These are phyloP conservation scores for Physcomitrium patens DNA, from an alignment of 225 moss, liverwort and hornwort species.

Conservation along the genomic window DNA sequence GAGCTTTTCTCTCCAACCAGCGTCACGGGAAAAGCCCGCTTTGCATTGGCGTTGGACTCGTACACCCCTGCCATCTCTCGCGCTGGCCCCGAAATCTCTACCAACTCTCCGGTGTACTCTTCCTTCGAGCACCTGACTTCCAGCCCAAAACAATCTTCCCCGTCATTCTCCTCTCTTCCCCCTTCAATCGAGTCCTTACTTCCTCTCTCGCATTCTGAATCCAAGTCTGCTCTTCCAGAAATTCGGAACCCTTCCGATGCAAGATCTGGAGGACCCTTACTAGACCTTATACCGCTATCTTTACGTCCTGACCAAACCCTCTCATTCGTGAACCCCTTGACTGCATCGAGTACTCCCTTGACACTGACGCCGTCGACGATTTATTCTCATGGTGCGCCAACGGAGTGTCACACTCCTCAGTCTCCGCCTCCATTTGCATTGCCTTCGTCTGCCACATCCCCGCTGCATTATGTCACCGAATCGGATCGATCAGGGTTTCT, in stretches of 20 bases:
- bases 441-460: conserved; percentile 37
- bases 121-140: conserved; percentile 44
- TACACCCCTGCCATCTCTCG: conserved; percentile 19
- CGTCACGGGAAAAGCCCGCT: conserved; percentile 36
- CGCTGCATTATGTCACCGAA: conserved; percentile 15
- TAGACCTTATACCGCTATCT: neutral
- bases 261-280: neutral
- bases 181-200: conserved; percentile 31
- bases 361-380: neutral
- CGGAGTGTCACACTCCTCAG: conserved; percentile 9
- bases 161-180: conserved; percentile 25
- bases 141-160: conserved; percentile 1
- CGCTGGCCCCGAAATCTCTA: conserved; percentile 28
- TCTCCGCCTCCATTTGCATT: conserved; percentile 46
- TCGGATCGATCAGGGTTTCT: conserved; percentile 30
- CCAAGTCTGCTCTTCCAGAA: conserved; percentile 16
- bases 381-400: neutral
- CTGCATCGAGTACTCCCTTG: conserved; percentile 20
- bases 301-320: neutral
- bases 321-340: conserved; percentile 6
- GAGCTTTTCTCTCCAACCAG: conserved; percentile 33
- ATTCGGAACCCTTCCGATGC: neutral
- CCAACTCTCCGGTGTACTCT: conserved; percentile 39
- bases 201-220: conserved; percentile 24
- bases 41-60: conserved; percentile 26